These are phyloP conservation scores for Trametes gibbosa DNA, from an alignment of 768 basidiomycete species.

Conservation along the genomic window DNA sequence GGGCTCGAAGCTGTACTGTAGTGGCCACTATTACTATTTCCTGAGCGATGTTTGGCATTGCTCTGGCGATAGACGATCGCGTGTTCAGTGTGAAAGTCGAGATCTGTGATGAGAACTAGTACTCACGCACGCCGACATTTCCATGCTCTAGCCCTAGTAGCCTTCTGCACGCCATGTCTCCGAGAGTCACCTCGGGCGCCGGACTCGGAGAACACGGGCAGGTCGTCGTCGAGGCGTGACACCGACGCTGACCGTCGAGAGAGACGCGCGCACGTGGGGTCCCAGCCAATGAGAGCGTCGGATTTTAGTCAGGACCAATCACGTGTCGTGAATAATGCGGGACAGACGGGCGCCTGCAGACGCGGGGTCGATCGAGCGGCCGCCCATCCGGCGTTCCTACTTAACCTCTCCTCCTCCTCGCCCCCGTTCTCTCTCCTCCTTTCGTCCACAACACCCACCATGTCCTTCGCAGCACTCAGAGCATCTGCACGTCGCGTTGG, in stretches of 20 bases:
- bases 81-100: no score
- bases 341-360: background rate
- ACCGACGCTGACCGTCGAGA: background rate
- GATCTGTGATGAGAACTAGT: no score
- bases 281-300: slow-evolving; percentile 3
- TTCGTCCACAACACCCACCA: slow-evolving; percentile 24
- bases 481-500: slow-evolving; percentile 47
- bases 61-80: no score
- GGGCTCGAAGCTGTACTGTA: no score
- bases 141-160: no score
- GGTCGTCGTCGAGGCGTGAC: slow-evolving; percentile 7
- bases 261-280: slow-evolving; percentile 4
- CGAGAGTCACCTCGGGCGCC: no score
- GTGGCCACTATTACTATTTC: no score
- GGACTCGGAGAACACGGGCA: no score
- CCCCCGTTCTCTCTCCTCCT: background rate
- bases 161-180: no score
- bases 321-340: slow-evolving; percentile 12
- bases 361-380: slow-evolving; percentile 1
- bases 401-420: background rate
- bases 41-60: no score
- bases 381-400: background rate
- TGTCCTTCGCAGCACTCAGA: slow-evolving; percentile 59
- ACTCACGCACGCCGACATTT: no score
- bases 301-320: slow-evolving; percentile 18